phyloP scores from a whole-genome alignment of 805 yeast species.

The Teunomyces lycoperdinae region DNA sequence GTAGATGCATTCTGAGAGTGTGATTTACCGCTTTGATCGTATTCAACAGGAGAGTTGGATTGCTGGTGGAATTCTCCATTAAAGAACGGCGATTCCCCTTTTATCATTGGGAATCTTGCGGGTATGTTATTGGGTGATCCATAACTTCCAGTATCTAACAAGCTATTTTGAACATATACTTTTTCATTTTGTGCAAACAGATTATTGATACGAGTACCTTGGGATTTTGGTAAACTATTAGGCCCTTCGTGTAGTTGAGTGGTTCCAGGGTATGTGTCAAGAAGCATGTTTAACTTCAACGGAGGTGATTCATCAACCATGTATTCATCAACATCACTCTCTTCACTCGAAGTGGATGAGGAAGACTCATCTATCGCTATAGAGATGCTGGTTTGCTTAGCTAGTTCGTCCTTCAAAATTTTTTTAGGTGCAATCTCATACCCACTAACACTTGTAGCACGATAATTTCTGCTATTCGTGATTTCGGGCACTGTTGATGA shows the following conservation, averaged over 20 bases:
- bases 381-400: constrained; percentile 5
- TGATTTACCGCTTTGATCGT: constrained; percentile 1
- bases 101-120: constrained; percentile 11
- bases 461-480: constrained; percentile 16
- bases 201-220: not conserved
- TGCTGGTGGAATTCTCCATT: constrained; percentile 11
- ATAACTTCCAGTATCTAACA: constrained; percentile 11
- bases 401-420: not conserved
- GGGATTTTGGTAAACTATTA: not conserved
- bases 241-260: constrained; percentile 1
- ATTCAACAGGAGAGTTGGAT: constrained; percentile 16
- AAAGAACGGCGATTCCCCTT: constrained; percentile 19
- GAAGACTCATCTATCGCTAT: not conserved
- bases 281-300: constrained; percentile 23
- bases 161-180: constrained; percentile 5
- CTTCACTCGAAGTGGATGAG: constrained; percentile 16
- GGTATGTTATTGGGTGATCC: constrained; percentile 15
- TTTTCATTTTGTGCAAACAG: constrained; percentile 1
- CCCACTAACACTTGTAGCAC: constrained; percentile 35
- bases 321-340: constrained; percentile 40
- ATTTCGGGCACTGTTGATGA: constrained; percentile 18
- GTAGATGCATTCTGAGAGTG: not conserved
- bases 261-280: constrained; percentile 10
- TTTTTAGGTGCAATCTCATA: constrained; percentile 9
- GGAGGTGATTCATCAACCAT: constrained; percentile 22